These are phyloP conservation scores for Ottelia alismoides DNA, from an alignment of 106 monocot species.

Conservation along the genomic window DNA sequence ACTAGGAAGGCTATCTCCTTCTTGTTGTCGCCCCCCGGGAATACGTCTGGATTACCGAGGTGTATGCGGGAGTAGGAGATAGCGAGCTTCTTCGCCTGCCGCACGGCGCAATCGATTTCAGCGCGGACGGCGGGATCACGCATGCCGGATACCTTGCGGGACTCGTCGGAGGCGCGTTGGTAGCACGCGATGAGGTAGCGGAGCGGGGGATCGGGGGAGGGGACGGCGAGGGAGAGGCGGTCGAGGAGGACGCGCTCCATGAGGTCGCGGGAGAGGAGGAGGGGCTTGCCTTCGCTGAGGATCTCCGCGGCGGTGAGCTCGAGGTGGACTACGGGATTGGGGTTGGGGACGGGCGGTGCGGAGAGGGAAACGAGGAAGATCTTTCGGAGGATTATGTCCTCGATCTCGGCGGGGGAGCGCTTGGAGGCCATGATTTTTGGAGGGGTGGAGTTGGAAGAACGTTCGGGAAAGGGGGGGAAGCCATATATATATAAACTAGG, in stretches of 20 bases:
- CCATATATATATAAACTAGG: no score
- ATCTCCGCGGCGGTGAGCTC: slow-evolving; percentile 93
- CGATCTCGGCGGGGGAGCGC: slow-evolving; percentile 69
- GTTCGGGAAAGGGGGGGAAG: no score
- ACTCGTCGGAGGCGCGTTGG: slow-evolving; percentile 56
- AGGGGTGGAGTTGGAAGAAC: not conserved
- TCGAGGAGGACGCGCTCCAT: slow-evolving; percentile 84
- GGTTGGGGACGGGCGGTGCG: slow-evolving; percentile 10
- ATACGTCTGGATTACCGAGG: slow-evolving; percentile 72
- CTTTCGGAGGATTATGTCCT: slow-evolving; percentile 94
- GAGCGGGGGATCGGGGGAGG: slow-evolving; percentile 33
- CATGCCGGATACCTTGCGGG: slow-evolving; percentile 52
- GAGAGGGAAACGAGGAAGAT: slow-evolving; percentile 63
- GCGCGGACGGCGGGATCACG: slow-evolving; percentile 45
- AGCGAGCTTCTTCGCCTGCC: slow-evolving; percentile 30
- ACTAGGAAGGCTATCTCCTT: slow-evolving; percentile 21
- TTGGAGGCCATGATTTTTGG: slow-evolving; percentile 34
- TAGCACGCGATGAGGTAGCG: slow-evolving; percentile 52
- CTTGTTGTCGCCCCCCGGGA: slow-evolving; percentile 1
- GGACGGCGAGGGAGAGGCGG: slow-evolving; percentile 47
- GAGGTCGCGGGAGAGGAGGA: slow-evolving; percentile 41
- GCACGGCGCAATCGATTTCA: slow-evolving; percentile 37
- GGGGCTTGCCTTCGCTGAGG: slow-evolving; percentile 67
- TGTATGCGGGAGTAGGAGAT: slow-evolving; percentile 66
- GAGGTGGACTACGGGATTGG: slow-evolving; percentile 32